phyloP scores from a whole-genome alignment of 108 stramenopile genomes.

The Cyclotella cryptica region DNA sequence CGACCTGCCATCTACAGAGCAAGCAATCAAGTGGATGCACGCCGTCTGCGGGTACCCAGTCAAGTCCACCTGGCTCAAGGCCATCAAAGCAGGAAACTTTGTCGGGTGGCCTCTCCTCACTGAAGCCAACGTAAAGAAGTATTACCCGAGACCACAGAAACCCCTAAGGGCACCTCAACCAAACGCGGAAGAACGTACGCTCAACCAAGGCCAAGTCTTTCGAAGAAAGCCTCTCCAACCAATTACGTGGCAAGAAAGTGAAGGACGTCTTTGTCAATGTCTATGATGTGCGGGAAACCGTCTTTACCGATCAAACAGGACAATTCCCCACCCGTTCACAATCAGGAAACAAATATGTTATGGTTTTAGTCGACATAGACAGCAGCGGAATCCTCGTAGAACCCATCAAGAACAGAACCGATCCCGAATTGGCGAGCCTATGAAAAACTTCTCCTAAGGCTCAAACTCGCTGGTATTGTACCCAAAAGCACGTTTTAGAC shows the following conservation, averaged over 20 bases:
- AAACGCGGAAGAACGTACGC: neutral
- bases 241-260: neutral
- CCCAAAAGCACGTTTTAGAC: neutral
- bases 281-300: neutral
- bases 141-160: neutral
- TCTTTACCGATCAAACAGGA: neutral
- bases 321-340: too few relatives aligned
- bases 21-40: slow-evolving; percentile 1
- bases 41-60: neutral
- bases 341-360: too few relatives aligned
- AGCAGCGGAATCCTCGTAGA: neutral
- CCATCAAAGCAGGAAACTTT: slow-evolving; percentile 16
- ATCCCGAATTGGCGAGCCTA: neutral
- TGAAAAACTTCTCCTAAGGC: neutral
- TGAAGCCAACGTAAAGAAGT: neutral
- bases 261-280: neutral
- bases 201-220: neutral
- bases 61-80: slow-evolving; percentile 17
- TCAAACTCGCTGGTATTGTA: neutral
- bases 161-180: neutral
- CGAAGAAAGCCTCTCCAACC: neutral
- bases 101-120: neutral
- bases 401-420: neutral
- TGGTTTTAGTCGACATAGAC: neutral
- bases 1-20: too few relatives aligned